phyloP scores from a whole-genome alignment of 352 stramenopile genomes.

The Globisporangium cystogenes region DNA sequence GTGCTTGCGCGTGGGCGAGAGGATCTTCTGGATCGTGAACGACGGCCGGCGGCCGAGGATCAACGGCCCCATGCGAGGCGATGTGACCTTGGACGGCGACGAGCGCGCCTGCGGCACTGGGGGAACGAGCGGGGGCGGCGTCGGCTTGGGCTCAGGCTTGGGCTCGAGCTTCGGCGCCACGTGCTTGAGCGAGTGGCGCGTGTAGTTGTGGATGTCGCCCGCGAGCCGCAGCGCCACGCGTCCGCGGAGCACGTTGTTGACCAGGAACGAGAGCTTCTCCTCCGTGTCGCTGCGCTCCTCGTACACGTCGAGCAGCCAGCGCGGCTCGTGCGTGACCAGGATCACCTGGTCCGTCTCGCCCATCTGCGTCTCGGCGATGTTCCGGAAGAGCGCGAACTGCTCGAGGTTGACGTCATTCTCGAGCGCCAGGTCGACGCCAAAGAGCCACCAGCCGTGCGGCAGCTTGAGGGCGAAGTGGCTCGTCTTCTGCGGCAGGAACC shows the following conservation, averaged over 20 bases:
- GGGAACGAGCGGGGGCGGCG: background rate
- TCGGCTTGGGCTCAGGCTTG: constrained; percentile 10
- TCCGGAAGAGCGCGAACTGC: constrained; percentile 91
- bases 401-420: constrained; percentile 92
- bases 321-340: constrained; percentile 89
- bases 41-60: constrained; percentile 9
- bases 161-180: background rate
- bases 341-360: constrained; percentile 83
- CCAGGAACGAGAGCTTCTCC: constrained; percentile 72
- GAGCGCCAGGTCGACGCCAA: constrained; percentile 88
- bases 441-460: constrained; percentile 89
- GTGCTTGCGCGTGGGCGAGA: constrained; percentile 57
- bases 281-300: constrained; percentile 65
- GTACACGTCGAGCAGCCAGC: constrained; percentile 90
- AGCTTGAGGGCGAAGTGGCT: constrained; percentile 91
- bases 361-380: constrained; percentile 73
- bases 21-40: constrained; percentile 14
- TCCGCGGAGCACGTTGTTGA: constrained; percentile 68
- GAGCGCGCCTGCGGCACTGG: background rate
- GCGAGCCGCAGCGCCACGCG: constrained; percentile 77
- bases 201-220: constrained; percentile 94
- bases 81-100: constrained; percentile 4
- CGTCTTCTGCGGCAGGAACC: constrained; percentile 89
- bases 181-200: constrained; percentile 57
- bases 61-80: constrained; percentile 10